These are phyloP conservation scores for Entomophthora muscae DNA, from an alignment of 371 early-diverging fungal genomes.

Conservation along the genomic window DNA sequence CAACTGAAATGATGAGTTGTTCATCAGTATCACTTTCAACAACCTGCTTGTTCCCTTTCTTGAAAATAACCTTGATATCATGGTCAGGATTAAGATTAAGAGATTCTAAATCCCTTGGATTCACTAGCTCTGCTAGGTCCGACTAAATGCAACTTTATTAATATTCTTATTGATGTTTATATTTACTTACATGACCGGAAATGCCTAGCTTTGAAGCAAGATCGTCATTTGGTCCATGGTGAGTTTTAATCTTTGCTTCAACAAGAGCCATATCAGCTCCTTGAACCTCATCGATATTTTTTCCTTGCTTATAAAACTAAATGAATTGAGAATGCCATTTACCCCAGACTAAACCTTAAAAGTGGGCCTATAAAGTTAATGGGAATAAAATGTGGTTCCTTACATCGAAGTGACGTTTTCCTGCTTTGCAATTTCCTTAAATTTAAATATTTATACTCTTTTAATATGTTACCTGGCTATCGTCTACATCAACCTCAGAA, in stretches of 20 bases:
- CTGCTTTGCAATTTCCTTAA: neutral
- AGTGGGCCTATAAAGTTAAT: constrained; percentile 23
- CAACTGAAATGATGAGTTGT: constrained; percentile 70
- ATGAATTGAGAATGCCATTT: constrained; percentile 48
- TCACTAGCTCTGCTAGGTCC: constrained; percentile 49
- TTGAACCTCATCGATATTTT: constrained; percentile 44
- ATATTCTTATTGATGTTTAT: constrained; percentile 7
- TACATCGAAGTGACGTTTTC: neutral
- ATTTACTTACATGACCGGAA: constrained; percentile 27
- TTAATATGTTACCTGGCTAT: constrained; percentile 16
- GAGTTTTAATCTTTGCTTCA: constrained; percentile 27
- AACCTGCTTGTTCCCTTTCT: constrained; percentile 19
- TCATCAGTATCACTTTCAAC: constrained; percentile 86
- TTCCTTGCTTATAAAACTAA: constrained; percentile 44
- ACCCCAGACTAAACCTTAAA: constrained; percentile 42
- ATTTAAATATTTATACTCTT: neutral
- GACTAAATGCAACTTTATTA: constrained; percentile 20
- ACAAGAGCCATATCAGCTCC: constrained; percentile 38
- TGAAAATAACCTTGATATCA: constrained; percentile 55
- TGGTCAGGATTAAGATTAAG: constrained; percentile 65
- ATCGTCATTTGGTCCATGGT: constrained; percentile 28
- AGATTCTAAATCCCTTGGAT: constrained; percentile 61
- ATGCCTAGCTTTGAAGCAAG: constrained; percentile 15
- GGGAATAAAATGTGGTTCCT: neutral
- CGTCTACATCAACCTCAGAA: constrained; percentile 34